These are phyloP conservation scores for Rhodotorula sp. DNA, from an alignment of 1,284 basidiomycete species.

Conservation along the genomic window DNA sequence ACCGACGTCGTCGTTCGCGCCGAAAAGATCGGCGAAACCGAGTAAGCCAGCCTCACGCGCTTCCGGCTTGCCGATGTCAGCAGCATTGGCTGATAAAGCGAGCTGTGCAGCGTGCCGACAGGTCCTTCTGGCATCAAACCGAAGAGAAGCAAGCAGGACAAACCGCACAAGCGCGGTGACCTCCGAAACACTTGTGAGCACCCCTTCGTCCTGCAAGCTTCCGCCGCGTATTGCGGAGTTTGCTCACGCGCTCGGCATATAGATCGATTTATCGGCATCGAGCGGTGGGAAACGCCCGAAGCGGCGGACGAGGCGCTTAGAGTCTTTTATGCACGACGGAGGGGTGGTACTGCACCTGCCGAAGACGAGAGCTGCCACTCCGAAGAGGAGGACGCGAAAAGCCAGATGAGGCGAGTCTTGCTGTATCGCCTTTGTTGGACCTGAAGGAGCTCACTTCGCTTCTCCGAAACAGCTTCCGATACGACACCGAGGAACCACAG, in stretches of 20 bases:
- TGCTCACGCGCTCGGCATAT: conserved; percentile 36
- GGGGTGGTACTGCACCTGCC: neutral
- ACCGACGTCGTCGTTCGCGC: conserved; percentile 93
- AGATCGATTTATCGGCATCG: conserved; percentile 81
- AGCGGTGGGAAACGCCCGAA: conserved; percentile 34
- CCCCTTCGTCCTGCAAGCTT: neutral
- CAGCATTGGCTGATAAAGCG: no score
- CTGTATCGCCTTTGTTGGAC: no score
- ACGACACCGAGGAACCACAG: conserved; percentile 36
- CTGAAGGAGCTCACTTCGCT: neutral
- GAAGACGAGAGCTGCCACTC: neutral
- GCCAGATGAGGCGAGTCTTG: conserved; percentile 23
- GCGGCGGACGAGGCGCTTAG: neutral
- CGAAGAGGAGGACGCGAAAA: conserved; percentile 8
- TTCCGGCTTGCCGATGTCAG: neutral
- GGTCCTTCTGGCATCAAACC: conserved; percentile 36
- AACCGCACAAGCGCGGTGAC: conserved; percentile 59
- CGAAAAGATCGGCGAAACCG: conserved; percentile 84
- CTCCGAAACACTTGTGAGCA: conserved; percentile 67
- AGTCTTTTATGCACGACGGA: conserved; percentile 17
- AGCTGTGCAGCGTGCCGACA: conserved; percentile 13
- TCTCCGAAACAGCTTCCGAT: conserved; percentile 25
- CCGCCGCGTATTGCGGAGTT: neutral
- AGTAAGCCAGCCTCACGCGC: conserved; percentile 43
- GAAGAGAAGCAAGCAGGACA: conserved; percentile 35